Evolutionary conservation across 2,329 filamentous ascomycete genomes (phyloP).

Genomic region (Fusarium aywerte): DNA sequence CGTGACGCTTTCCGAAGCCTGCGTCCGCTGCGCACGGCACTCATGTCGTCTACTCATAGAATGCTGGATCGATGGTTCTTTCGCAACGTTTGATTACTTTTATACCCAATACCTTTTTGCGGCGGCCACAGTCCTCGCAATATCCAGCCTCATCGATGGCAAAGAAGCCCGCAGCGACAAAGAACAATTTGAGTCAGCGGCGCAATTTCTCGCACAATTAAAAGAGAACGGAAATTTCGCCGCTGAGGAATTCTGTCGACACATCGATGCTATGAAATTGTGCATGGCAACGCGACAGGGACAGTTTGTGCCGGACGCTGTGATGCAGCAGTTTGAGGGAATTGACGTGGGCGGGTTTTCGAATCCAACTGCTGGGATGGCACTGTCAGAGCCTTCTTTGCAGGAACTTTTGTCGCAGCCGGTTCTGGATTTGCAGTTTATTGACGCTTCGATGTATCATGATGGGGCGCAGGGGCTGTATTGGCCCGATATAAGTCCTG

Average conservation of each 20-base stretch:
- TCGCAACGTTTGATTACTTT: conserved; percentile 60
- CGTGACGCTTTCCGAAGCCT: conserved; percentile 56
- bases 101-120: conserved; percentile 61
- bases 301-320: conserved; percentile 21
- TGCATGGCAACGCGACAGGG: conserved; percentile 41
- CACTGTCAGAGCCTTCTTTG: conserved; percentile 50
- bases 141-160: conserved; percentile 53
- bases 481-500: conserved; percentile 45
- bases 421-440: conserved; percentile 50
- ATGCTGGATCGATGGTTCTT: conserved; percentile 59
- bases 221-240: conserved; percentile 55
- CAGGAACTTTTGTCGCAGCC: conserved; percentile 51
- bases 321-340: conserved; percentile 24
- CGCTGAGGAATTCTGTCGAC: conserved; percentile 55
- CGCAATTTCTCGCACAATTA: conserved; percentile 53
- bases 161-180: conserved; percentile 50
- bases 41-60: conserved; percentile 56
- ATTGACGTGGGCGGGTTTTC: conserved; percentile 36
- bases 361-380: conserved; percentile 50
- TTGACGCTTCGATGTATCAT: conserved; percentile 47
- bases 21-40: conserved; percentile 57
- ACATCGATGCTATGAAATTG: conserved; percentile 52
- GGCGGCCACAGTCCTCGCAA: conserved; percentile 56
- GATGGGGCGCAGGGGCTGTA: conserved; percentile 41
- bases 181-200: conserved; percentile 54